phyloP scores from a whole-genome alignment of 768 basidiomycete species.

The Calocybe gangraenosa region DNA sequence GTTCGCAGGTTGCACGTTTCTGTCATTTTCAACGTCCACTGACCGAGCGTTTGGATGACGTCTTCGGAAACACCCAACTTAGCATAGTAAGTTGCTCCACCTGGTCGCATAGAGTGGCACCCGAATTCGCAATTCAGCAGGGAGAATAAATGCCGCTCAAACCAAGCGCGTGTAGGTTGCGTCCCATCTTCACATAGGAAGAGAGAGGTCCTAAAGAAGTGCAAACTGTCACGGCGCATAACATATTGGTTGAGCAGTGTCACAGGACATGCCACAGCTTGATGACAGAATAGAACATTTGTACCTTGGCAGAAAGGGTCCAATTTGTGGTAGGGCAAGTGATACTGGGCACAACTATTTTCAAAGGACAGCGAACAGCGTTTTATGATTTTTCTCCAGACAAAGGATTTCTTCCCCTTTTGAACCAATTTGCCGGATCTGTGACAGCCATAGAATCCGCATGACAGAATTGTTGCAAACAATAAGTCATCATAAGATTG shows the following conservation, averaged over 20 bases:
- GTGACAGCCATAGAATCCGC: no score
- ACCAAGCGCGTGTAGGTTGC: constrained; percentile 18
- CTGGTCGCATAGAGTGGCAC: constrained; percentile 18
- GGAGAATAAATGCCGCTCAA: no score
- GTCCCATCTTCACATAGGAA: no score
- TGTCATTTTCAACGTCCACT: no score
- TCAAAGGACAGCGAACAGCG: not conserved
- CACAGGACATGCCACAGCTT: no score
- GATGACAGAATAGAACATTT: constrained; percentile 17
- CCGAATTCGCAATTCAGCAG: constrained; percentile 15
- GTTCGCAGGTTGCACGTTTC: no score
- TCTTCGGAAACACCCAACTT: not conserved
- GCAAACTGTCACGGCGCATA: constrained; percentile 8
- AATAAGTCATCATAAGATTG: no score
- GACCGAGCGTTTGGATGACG: constrained; percentile 12
- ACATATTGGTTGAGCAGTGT: constrained; percentile 13
- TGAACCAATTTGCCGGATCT: no score
- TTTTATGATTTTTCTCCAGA: constrained; percentile 24
- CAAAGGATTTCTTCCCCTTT: no score
- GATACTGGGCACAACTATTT: not conserved
- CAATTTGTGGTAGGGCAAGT: constrained; percentile 24
- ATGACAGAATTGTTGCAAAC: constrained; percentile 19
- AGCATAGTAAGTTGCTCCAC: constrained; percentile 12
- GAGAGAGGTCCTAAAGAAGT: no score
- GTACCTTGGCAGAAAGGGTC: constrained; percentile 24